These are phyloP conservation scores for Gomphus bonarii DNA, from an alignment of 1,284 basidiomycete genomes.

Conservation along the genomic window DNA sequence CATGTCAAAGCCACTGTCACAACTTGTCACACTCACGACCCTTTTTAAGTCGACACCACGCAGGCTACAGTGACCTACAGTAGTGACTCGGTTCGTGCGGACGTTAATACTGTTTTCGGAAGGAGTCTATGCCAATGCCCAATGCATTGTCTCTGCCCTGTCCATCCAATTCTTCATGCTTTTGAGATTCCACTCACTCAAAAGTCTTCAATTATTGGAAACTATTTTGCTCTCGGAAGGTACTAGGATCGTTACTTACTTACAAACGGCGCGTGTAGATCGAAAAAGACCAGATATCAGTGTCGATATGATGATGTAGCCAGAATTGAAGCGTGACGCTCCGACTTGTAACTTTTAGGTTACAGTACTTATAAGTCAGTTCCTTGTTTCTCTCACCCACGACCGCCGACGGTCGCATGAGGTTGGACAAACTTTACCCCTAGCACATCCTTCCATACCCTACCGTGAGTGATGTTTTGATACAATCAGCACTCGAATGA, in stretches of 20 bases:
- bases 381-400: slow-evolving; percentile 21
- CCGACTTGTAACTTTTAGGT: slow-evolving; percentile 10
- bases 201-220: no score
- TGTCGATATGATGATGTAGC: neutral
- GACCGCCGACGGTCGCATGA: slow-evolving; percentile 24
- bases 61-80: no score
- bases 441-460: slow-evolving; percentile 2
- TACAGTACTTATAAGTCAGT: slow-evolving; percentile 10
- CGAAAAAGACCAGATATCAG: neutral
- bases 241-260: neutral
- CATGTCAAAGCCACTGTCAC: neutral
- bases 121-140: no score
- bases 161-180: no score
- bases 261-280: neutral
- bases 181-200: no score
- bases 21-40: neutral
- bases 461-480: neutral
- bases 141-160: no score
- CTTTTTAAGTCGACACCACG: no score
- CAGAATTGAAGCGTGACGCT: slow-evolving; percentile 9
- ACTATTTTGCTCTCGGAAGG: neutral
- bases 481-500: neutral
- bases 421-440: neutral
- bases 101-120: no score
- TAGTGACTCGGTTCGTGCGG: no score